A percentile compares a stretch with the other conserved stretches of the same genome.
These are phyloP conservation scores for Penicillium sp. DNA, from an alignment of 2,329 filamentous ascomycete species.

Conservation along the genomic window DNA sequence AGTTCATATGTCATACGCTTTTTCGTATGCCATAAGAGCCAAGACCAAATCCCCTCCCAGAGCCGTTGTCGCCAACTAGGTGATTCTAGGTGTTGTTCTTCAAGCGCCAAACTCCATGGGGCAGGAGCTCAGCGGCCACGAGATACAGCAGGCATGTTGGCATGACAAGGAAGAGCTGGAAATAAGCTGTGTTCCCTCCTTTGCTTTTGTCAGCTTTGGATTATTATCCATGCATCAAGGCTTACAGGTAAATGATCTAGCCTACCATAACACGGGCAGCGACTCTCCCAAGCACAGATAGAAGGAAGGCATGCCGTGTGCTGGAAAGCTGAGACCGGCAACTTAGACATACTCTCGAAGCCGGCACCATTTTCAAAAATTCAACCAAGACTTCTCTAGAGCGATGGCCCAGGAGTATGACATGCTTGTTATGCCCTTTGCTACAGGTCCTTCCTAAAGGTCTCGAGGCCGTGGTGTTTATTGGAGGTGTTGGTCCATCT, in stretches of 20 bases:
- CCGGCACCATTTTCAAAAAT: constrained; percentile 45
- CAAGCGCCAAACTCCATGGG: constrained; percentile 74
- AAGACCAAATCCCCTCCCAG: constrained; percentile 67
- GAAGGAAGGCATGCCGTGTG: constrained; percentile 20
- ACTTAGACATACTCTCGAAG: constrained; percentile 71
- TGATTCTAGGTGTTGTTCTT: constrained; percentile 72
- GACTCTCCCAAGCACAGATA: constrained; percentile 53
- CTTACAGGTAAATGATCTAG: not conserved
- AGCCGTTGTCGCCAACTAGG: constrained; percentile 59
- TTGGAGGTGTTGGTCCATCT: constrained; percentile 64
- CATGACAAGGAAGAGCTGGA: constrained; percentile 76
- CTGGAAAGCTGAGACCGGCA: constrained; percentile 69
- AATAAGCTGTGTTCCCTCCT: constrained; percentile 63
- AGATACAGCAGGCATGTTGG: constrained; percentile 84
- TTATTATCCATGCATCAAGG: not conserved
- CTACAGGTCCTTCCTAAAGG: constrained; percentile 58
- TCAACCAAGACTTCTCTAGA: constrained; percentile 58
- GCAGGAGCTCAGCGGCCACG: constrained; percentile 81
- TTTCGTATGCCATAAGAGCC: constrained; percentile 79
- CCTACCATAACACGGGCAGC: constrained; percentile 56
- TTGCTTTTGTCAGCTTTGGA: constrained; percentile 29
- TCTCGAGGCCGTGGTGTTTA: constrained; percentile 25
- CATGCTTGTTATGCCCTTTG: constrained; percentile 84
- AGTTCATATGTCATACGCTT: constrained; percentile 85
- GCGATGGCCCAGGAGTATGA: constrained; percentile 76